Conservation (phyloP, 352 stramenopile species). For the Phytopythium boreale region DNA sequence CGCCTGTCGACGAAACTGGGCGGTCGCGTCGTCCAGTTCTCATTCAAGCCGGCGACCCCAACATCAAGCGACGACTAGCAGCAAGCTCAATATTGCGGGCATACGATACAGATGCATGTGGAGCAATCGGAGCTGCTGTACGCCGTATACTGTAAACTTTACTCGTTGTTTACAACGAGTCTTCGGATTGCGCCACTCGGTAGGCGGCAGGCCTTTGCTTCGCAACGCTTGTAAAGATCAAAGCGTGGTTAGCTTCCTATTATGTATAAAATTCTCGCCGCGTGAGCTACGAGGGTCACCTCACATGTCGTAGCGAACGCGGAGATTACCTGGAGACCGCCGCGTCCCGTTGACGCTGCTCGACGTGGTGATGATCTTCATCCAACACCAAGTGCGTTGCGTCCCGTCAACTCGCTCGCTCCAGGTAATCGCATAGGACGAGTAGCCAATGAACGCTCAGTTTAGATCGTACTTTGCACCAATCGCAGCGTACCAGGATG, state of each 20-base stretch:
- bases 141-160: too few relatives aligned
- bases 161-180: too few relatives aligned
- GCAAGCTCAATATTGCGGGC: too few relatives aligned
- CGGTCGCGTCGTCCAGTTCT: background rate
- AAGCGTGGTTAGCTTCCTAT: too few relatives aligned
- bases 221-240: too few relatives aligned
- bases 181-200: too few relatives aligned
- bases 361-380: background rate
- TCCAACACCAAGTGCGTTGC: background rate
- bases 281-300: too few relatives aligned
- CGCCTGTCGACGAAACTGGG: background rate
- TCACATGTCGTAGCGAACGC: background rate
- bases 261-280: too few relatives aligned
- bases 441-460: background rate
- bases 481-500: background rate
- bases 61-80: background rate
- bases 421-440: background rate
- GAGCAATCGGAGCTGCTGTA: too few relatives aligned
- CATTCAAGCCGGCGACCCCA: background rate
- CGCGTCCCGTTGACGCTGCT: background rate
- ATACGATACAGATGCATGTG: too few relatives aligned
- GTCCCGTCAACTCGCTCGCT: background rate
- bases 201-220: too few relatives aligned
- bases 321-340: background rate
- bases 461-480: background rate